A percentile compares a stretch with the other conserved stretches of the same genome.
Conservation (phyloP, 1,139 yeast genomes). For the Yamadazyma atlantica region DNA sequence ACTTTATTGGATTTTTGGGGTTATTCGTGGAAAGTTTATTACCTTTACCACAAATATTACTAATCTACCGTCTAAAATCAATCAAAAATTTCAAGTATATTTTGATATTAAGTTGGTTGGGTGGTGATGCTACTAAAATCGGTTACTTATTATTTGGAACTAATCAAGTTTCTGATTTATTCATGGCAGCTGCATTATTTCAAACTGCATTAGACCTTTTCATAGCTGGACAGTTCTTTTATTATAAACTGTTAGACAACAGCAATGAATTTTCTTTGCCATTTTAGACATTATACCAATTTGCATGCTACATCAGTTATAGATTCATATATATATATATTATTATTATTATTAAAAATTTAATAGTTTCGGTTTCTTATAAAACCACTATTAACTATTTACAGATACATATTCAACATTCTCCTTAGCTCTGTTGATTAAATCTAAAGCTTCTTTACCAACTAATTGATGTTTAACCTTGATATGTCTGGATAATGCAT, state of each 20-base stretch:
- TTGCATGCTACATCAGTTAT: background rate
- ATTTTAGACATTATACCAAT: background rate
- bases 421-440: constrained; percentile 72
- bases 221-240: constrained; percentile 73
- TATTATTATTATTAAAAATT: background rate
- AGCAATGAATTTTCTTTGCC: constrained; percentile 10
- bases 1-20: constrained; percentile 69
- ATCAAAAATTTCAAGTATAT: constrained; percentile 79
- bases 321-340: constrained; percentile 2
- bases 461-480: constrained; percentile 49
- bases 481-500: constrained; percentile 50
- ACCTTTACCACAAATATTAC: constrained; percentile 84
- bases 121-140: constrained; percentile 82
- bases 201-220: constrained; percentile 77
- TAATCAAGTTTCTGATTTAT: constrained; percentile 62
- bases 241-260: constrained; percentile 32
- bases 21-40: constrained; percentile 76
- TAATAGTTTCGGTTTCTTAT: background rate
- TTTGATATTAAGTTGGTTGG: constrained; percentile 77
- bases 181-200: constrained; percentile 74
- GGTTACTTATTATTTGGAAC: constrained; percentile 74
- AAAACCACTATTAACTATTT: constrained; percentile 8
- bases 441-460: constrained; percentile 52
- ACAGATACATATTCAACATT: constrained; percentile 63
- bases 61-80: constrained; percentile 65